Percentiles rank a stretch among this genome's conserved stretches.
Evolutionary conservation across 805 yeast species (phyloP).

Genomic region (Saturnispora sekii): DNA sequence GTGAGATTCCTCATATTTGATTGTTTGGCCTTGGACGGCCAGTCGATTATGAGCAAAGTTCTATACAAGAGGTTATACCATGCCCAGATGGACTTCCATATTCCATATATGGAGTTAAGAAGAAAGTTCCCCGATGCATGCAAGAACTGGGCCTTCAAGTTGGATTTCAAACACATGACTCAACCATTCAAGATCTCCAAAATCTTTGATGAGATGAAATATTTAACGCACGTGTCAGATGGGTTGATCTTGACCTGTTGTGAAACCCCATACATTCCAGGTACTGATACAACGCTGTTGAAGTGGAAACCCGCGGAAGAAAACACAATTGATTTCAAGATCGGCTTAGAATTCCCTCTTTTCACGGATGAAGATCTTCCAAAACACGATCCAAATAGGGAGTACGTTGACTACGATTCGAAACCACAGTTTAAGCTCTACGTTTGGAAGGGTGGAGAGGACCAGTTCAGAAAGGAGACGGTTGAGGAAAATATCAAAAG

Average conservation of each 20-base stretch:
- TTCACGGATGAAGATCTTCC: constrained; percentile 56
- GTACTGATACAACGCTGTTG: constrained; percentile 76
- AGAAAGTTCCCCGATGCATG: constrained; percentile 63
- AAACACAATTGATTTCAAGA: constrained; percentile 82
- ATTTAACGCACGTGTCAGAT: constrained; percentile 80
- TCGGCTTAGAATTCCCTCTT: constrained; percentile 50
- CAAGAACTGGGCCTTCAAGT: constrained; percentile 70
- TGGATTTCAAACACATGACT: constrained; percentile 82
- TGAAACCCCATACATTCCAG: constrained; percentile 75
- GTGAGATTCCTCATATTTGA: constrained; percentile 83
- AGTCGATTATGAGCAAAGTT: constrained; percentile 55
- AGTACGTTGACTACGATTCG: constrained; percentile 72
- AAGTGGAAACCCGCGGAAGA: constrained; percentile 98
- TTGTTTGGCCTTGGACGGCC: constrained; percentile 76
- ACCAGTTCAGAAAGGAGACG: constrained; percentile 25
- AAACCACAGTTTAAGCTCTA: constrained; percentile 60
- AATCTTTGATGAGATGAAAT: constrained; percentile 61
- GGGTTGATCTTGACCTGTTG: constrained; percentile 92
- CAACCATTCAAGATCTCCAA: constrained; percentile 67
- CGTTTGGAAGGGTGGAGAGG: constrained; percentile 64
- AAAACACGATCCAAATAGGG: constrained; percentile 56
- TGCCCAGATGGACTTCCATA: constrained; percentile 68
- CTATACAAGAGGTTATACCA: constrained; percentile 81
- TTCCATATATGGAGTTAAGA: constrained; percentile 71
- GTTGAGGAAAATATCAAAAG: constrained; percentile 28